phyloP scores from a whole-genome alignment of 331 rosid species.

The Pyracantha coccinea region DNA sequence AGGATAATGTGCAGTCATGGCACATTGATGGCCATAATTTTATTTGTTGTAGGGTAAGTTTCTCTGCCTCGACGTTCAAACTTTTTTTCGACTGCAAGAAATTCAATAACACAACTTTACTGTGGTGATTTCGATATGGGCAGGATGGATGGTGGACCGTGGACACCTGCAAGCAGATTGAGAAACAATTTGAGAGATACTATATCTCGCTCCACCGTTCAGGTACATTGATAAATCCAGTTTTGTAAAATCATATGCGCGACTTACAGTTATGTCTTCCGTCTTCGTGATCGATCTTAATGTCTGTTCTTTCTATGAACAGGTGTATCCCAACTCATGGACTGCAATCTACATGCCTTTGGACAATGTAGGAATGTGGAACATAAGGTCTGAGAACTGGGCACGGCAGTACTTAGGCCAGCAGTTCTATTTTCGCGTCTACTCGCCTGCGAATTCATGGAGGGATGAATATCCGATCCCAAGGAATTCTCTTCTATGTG shows the following conservation, averaged over 20 bases:
- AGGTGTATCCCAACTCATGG: constrained; percentile 88
- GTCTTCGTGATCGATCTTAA: background rate
- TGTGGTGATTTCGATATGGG: background rate
- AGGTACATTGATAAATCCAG: constrained; percentile 27
- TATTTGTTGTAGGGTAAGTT: constrained; percentile 70
- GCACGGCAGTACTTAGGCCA: constrained; percentile 70
- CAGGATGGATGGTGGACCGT: constrained; percentile 88
- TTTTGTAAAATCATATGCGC: background rate
- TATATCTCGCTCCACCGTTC: constrained; percentile 63
- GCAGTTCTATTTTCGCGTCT: constrained; percentile 71
- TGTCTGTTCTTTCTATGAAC: background rate
- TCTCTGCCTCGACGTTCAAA: background rate
- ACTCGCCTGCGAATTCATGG: constrained; percentile 67
- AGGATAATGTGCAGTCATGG: constrained; percentile 62
- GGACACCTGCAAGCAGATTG: constrained; percentile 54
- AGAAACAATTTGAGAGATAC: constrained; percentile 63
- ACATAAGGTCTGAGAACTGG: constrained; percentile 67
- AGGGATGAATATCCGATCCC: constrained; percentile 80
- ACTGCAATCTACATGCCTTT: constrained; percentile 69
- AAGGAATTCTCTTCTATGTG: constrained; percentile 54
- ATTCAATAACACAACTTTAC: background rate
- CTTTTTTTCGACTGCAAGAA: background rate
- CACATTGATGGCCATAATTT: constrained; percentile 70
- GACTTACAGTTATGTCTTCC: background rate
- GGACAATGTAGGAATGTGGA: constrained; percentile 91